These are phyloP conservation scores for Angophora floribunda DNA, from an alignment of 345 rosid species.

Conservation along the genomic window DNA sequence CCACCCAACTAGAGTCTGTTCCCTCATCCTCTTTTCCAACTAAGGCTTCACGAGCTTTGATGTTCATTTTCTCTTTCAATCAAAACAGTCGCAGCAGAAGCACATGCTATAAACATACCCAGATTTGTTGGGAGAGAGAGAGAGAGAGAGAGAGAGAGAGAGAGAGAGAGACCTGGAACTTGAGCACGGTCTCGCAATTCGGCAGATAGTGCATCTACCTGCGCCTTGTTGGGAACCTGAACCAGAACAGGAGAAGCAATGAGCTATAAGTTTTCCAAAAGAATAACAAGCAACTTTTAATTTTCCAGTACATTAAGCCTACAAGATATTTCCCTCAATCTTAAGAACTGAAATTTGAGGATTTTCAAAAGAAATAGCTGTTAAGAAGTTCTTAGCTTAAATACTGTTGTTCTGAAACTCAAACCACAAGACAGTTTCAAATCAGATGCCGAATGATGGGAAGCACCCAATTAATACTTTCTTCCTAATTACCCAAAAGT, in stretches of 20 bases:
- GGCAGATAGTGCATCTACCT: conserved; percentile 76
- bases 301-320: neutral
- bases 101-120: neutral
- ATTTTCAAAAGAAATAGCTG: neutral
- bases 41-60: neutral
- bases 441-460: neutral
- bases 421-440: neutral
- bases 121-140: neutral
- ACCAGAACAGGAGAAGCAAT: neutral
- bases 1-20: neutral
- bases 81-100: neutral
- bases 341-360: neutral
- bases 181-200: conserved; percentile 75
- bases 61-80: neutral
- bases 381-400: neutral
- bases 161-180: conserved; percentile 57
- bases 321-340: neutral
- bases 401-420: neutral
- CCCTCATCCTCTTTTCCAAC: neutral
- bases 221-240: conserved; percentile 52
- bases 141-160: neutral
- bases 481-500: neutral
- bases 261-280: neutral
- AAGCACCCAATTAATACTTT: neutral
- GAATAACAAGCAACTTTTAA: neutral